Evolutionary conservation across 257 asterid species (phyloP).

Genomic region (Paraleonurus japonicus): DNA sequence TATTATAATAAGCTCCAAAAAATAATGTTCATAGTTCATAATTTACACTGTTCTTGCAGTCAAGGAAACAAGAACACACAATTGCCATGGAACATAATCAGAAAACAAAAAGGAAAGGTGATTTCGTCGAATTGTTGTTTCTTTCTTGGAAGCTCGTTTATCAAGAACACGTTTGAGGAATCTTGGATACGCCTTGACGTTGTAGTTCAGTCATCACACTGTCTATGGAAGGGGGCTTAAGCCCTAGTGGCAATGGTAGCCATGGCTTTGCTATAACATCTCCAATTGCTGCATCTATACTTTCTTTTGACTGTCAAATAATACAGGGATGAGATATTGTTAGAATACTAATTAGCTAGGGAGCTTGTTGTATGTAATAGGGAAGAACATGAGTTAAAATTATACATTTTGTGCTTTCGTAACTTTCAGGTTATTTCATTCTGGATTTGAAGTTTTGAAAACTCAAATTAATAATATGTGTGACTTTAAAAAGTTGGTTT

Average conservation of each 20-base stretch:
- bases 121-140: constrained; percentile 48
- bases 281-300: constrained; percentile 80
- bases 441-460: too few species aligned
- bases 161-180: constrained; percentile 56
- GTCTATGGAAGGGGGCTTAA: constrained; percentile 71
- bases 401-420: too few species aligned
- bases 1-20: not conserved
- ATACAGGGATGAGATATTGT: not conserved
- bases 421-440: too few species aligned
- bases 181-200: constrained; percentile 65
- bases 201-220: constrained; percentile 67
- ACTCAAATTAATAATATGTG: too few species aligned
- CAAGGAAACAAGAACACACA: not conserved
- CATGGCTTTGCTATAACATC: constrained; percentile 81
- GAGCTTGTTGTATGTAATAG: too few species aligned
- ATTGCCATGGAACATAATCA: not conserved
- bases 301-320: constrained; percentile 62
- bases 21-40: not conserved
- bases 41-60: not conserved
- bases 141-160: too few species aligned
- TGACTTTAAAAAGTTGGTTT: too few species aligned
- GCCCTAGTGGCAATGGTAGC: constrained; percentile 85
- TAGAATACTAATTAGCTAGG: too few species aligned
- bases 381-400: too few species aligned
- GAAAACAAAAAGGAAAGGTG: not conserved